Evolutionary conservation across 2,329 filamentous ascomycete species (phyloP).

Genomic region (Raffaelea arxii): DNA sequence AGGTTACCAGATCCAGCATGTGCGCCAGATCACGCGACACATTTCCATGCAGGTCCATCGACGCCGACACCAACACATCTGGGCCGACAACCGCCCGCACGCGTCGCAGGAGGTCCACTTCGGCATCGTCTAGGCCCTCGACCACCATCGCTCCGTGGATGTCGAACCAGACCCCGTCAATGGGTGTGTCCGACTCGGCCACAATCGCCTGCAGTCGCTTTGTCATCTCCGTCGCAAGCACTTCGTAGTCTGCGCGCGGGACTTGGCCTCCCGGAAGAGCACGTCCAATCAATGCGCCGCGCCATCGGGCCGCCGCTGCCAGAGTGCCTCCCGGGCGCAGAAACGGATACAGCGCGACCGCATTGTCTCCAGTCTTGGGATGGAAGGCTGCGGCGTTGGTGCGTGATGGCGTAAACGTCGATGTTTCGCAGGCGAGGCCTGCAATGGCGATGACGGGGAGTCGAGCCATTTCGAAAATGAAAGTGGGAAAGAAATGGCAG

Average conservation of each 20-base stretch:
- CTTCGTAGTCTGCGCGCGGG: slow-evolving; percentile 33
- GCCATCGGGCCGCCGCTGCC: slow-evolving; percentile 33
- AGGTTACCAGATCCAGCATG: slow-evolving; percentile 40
- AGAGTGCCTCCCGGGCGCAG: slow-evolving; percentile 30
- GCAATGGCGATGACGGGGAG: slow-evolving; percentile 38
- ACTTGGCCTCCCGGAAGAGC: slow-evolving; percentile 40
- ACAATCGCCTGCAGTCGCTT: slow-evolving; percentile 27
- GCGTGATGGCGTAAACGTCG: slow-evolving; percentile 39
- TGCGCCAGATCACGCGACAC: slow-evolving; percentile 38
- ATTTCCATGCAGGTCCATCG: slow-evolving; percentile 47
- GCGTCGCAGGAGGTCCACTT: slow-evolving; percentile 35
- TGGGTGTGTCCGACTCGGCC: slow-evolving; percentile 8
- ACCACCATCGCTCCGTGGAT: slow-evolving; percentile 49
- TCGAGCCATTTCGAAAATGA: too few relatives aligned
- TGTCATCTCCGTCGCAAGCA: slow-evolving; percentile 30
- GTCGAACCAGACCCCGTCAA: slow-evolving; percentile 45
- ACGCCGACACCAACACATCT: slow-evolving; percentile 38
- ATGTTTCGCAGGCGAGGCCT: slow-evolving; percentile 44
- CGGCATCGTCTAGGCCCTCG: slow-evolving; percentile 35
- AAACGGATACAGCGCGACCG: slow-evolving; percentile 35
- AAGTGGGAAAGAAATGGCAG: too few relatives aligned
- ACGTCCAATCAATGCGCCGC: slow-evolving; percentile 40
- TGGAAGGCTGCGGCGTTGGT: slow-evolving; percentile 40
- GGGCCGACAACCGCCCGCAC: slow-evolving; percentile 34
- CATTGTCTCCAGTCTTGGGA: slow-evolving; percentile 30